phyloP scores from a whole-genome alignment of 805 yeast species.

The Ogataea saltuana region DNA sequence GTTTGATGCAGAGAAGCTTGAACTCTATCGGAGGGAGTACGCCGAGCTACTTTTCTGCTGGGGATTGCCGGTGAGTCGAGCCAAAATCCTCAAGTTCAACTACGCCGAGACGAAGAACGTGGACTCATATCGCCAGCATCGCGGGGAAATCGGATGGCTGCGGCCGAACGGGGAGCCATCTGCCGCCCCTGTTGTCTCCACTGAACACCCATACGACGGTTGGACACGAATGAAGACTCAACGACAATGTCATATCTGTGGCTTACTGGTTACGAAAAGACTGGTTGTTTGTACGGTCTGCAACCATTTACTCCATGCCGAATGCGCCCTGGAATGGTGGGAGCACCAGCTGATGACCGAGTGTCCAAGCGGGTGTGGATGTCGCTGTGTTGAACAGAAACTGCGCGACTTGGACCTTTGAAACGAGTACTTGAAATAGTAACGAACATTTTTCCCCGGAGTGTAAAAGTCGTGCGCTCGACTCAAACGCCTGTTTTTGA shows the following conservation, averaged over 20 bases:
- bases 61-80: slow-evolving; percentile 81
- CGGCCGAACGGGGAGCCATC: slow-evolving; percentile 15
- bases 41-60: slow-evolving; percentile 76
- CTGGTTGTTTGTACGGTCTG: slow-evolving; percentile 71
- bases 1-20: slow-evolving; percentile 39
- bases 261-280: slow-evolving; percentile 56
- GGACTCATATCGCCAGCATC: slow-evolving; percentile 25
- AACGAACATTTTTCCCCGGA: background rate
- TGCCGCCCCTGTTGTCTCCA: background rate
- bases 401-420: slow-evolving; percentile 14
- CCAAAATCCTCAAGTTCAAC: slow-evolving; percentile 75
- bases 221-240: slow-evolving; percentile 21
- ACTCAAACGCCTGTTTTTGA: background rate
- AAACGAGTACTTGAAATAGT: no score
- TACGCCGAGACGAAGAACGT: slow-evolving; percentile 27
- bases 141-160: slow-evolving; percentile 34
- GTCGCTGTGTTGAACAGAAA: slow-evolving; percentile 51
- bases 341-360: slow-evolving; percentile 42
- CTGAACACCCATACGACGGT: background rate
- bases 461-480: background rate
- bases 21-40: slow-evolving; percentile 60
- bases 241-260: slow-evolving; percentile 67
- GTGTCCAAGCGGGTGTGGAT: slow-evolving; percentile 88
- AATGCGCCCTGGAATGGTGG: slow-evolving; percentile 87
- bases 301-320: slow-evolving; percentile 75